These are phyloP conservation scores for Lotmaria passim DNA, from an alignment of 208 protist genomes.

Conservation along the genomic window DNA sequence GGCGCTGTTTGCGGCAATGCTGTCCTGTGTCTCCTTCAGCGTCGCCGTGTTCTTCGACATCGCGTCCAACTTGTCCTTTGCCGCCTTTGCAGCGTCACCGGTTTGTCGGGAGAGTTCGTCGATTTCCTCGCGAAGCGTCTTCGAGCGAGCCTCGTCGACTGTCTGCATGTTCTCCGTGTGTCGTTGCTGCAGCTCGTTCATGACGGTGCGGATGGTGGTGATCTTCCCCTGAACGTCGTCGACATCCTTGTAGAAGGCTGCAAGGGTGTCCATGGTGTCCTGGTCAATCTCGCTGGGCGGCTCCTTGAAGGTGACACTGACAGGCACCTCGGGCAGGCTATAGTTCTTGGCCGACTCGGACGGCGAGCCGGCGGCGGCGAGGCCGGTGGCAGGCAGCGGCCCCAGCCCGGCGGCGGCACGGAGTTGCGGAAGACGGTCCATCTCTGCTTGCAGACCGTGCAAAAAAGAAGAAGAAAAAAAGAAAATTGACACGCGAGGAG, in stretches of 20 bases:
- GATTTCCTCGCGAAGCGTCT: slow-evolving; percentile 63
- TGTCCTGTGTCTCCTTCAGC: slow-evolving; percentile 70
- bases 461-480: background rate
- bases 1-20: slow-evolving; percentile 63
- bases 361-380: slow-evolving; percentile 4
- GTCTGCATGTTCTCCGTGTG: slow-evolving; percentile 81
- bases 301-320: slow-evolving; percentile 35
- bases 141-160: slow-evolving; percentile 61
- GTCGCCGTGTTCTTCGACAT: slow-evolving; percentile 43
- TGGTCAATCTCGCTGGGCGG: slow-evolving; percentile 53
- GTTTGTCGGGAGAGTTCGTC: slow-evolving; percentile 60
- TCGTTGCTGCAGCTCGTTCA: slow-evolving; percentile 54
- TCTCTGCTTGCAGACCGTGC: background rate
- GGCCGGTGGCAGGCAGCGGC: background rate
- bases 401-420: slow-evolving; percentile 27
- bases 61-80: slow-evolving; percentile 50
- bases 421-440: slow-evolving; percentile 33
- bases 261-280: slow-evolving; percentile 65
- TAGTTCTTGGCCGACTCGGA: slow-evolving; percentile 15
- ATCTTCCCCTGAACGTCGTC: slow-evolving; percentile 36
- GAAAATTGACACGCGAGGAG: too few relatives aligned
- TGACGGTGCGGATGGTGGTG: slow-evolving; percentile 42
- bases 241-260: slow-evolving; percentile 74
- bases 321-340: slow-evolving; percentile 11
- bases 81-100: slow-evolving; percentile 39